Conservation (phyloP, 2,329 filamentous ascomycete genomes). For the Nakataea oryzae region DNA sequence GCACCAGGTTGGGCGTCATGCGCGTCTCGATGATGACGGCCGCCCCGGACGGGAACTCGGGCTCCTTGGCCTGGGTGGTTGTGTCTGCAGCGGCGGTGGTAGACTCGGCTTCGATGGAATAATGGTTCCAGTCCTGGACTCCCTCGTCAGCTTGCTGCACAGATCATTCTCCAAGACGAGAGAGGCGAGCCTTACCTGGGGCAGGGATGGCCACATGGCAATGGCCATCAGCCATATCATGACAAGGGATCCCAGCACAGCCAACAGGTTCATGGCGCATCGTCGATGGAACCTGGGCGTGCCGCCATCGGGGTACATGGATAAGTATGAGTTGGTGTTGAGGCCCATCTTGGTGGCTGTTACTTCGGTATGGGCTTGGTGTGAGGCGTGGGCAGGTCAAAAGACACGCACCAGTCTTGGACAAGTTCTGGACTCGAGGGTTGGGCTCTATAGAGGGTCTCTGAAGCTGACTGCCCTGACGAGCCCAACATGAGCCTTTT, state of each 20-base stretch:
- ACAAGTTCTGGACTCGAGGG: too few species aligned
- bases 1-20: constrained; percentile 29
- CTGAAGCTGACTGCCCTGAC: too few species aligned
- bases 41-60: constrained; percentile 4
- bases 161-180: too few species aligned
- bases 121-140: background rate
- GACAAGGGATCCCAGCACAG: background rate
- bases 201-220: background rate
- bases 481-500: too few species aligned
- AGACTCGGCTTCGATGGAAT: background rate
- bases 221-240: background rate
- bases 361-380: background rate
- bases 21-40: constrained; percentile 24
- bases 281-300: background rate
- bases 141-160: background rate
- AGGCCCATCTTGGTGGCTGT: background rate
- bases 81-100: background rate
- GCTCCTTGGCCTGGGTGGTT: background rate
- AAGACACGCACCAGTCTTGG: too few species aligned
- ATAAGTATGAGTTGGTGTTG: background rate
- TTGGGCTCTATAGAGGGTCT: too few species aligned
- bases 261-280: background rate
- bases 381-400: background rate
- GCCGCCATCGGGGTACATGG: background rate
- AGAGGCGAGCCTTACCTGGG: too few species aligned